Base-by-base conservation (phyloP, 352 stramenopile species). In the Pelagophyceae sp. region DNA sequence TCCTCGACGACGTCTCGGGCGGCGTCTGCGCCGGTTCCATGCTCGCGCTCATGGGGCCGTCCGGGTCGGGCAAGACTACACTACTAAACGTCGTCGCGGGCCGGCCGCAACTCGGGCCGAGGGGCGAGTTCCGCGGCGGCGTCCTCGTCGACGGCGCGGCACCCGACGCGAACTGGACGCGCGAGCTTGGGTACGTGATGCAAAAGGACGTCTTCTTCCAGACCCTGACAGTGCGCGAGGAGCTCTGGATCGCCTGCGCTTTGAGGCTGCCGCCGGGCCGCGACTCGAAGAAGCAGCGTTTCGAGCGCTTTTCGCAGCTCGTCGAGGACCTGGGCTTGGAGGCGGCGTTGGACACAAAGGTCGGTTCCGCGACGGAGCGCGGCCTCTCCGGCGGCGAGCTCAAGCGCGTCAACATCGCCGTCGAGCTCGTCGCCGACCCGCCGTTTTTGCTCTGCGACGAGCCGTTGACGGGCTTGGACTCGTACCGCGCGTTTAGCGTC, bases 381-480 rank as follows among this genome's bases (percentile, higher is more conserved):
- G 40, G 40, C 6, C 85, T 91, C 72, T 82, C 60, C 40, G 86
- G 86, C 70, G 86, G 86, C 27, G 84, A 91, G 79, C 75, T 85
- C 0, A 91, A 91, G 75, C 81, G 86, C 6, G 79, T 87, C 0
- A 77, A 84, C 27, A 81, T 90, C 5, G 85, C 83, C 17, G 58
- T 80, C 0, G 86, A 91, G 79, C 76, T 91, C 29, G 84, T 91
- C 0, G 79, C 83, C 0, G 74, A 83, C 19, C 86, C 86, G 0
- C 82, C 79, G 35, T 58, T 91, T 17, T 76, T 89, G 29, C 79
- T 91, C 1, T 72, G 88, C 27, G 86, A 90, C 72, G 93, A 96
- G 80, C 91, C 92, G 0, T 96, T 90, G 0, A 91, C 83, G 81
- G 90, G 90, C 40, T 78, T 97, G 27, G 92, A 97, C 78, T 84